Percentiles rank a stretch among this genome's conserved stretches.
Conservation (phyloP, 2,329 filamentous ascomycete genomes). For the Teratosphaeria nubilosa region DNA sequence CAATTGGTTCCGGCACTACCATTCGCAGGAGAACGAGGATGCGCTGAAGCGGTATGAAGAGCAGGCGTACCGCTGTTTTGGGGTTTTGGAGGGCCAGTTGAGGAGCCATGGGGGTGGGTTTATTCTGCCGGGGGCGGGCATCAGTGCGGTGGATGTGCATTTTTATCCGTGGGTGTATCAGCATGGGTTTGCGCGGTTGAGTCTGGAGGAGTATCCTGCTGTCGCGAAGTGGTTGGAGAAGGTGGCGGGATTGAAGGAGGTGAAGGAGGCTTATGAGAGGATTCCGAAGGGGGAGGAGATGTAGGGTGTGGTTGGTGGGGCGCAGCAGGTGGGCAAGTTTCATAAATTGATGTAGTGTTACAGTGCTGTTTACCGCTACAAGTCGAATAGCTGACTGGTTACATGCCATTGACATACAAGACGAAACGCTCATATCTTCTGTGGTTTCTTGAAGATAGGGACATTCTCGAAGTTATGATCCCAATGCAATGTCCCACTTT, state of each 20-base stretch:
- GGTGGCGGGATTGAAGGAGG: conserved; percentile 28
- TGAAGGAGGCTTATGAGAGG: conserved; percentile 33
- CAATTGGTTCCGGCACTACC: conserved; percentile 34
- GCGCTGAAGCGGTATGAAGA: conserved; percentile 31
- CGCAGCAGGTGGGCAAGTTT: too few relatives aligned
- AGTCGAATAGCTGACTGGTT: background rate
- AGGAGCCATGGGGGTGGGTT: conserved; percentile 29
- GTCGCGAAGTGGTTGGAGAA: conserved; percentile 31
- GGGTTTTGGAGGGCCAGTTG: conserved; percentile 33
- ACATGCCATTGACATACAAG: background rate
- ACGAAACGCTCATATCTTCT: conserved; percentile 8
- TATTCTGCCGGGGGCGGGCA: conserved; percentile 25
- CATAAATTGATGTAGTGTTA: background rate
- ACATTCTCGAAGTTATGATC: conserved; percentile 33
- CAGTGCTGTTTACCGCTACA: background rate
- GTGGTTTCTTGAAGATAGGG: conserved; percentile 31
- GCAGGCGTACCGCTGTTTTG: conserved; percentile 33
- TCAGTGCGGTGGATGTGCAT: conserved; percentile 33
- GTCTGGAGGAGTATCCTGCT: conserved; percentile 30
- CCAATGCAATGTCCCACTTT: conserved; percentile 37
- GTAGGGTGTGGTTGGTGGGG: background rate
- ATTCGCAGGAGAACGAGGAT: conserved; percentile 32
- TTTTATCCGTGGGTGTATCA: conserved; percentile 34
- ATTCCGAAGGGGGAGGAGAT: conserved; percentile 19
- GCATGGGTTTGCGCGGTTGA: conserved; percentile 29